Conservation (phyloP, 2,329 filamentous ascomycete genomes). For the Rasamsonia emersonii region DNA sequence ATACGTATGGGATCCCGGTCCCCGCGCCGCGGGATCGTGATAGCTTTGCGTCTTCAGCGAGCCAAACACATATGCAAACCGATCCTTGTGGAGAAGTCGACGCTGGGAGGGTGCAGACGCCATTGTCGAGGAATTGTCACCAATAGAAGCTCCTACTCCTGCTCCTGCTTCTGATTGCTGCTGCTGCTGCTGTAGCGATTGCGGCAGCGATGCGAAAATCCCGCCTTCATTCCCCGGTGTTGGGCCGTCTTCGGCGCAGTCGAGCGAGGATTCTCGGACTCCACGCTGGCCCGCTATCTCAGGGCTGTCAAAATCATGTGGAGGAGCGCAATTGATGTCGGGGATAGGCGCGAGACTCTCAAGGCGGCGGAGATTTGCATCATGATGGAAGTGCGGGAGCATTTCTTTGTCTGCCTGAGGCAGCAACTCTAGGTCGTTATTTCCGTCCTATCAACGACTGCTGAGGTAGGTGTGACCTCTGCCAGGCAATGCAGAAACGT, state of each 20-base stretch:
- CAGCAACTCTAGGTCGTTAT: too few species aligned
- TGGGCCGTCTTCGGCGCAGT: slow-evolving; percentile 10
- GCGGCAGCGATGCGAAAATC: slow-evolving; percentile 8
- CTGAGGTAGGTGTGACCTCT: too few species aligned
- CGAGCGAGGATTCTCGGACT: slow-evolving; percentile 4
- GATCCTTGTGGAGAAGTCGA: slow-evolving; percentile 50
- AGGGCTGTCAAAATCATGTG: too few species aligned
- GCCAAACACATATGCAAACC: slow-evolving; percentile 59
- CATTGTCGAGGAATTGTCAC: slow-evolving; percentile 25
- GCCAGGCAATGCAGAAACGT: too few species aligned
- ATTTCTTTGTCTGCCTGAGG: too few species aligned
- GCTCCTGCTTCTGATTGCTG: slow-evolving; percentile 5
- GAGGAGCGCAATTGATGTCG: too few species aligned
- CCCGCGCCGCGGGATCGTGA: slow-evolving; percentile 51
- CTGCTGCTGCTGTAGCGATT: slow-evolving; percentile 12
- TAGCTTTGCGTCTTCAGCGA: slow-evolving; percentile 64
- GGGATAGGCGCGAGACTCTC: too few species aligned
- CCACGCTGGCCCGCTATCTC: too few species aligned
- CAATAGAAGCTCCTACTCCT: too few species aligned
- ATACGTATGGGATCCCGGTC: slow-evolving; percentile 50
- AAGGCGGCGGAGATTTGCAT: too few species aligned
- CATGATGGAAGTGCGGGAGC: too few species aligned
- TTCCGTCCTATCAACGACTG: too few species aligned
- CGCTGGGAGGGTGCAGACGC: slow-evolving; percentile 30
- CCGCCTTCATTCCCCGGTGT: slow-evolving; percentile 16